Conservation (phyloP, 495 filamentous ascomycete species). For the Letharia lupina region DNA sequence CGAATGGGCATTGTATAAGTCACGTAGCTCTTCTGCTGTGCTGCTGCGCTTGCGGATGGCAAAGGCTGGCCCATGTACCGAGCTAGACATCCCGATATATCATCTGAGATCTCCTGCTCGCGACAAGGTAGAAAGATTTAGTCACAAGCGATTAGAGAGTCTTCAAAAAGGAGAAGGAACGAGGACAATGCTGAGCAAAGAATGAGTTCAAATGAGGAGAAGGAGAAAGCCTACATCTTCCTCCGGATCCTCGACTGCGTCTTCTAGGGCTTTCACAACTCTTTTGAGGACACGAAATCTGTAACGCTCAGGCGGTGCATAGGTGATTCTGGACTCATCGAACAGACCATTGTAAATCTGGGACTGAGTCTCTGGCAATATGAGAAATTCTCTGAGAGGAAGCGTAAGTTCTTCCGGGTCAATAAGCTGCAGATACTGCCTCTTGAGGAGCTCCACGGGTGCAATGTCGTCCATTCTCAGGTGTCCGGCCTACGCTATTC, state of each 20-base stretch:
- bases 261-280: constrained; percentile 56
- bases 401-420: constrained; percentile 48
- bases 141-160: constrained; percentile 1
- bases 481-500: not conserved
- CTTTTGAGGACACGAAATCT: constrained; percentile 63
- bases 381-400: constrained; percentile 45
- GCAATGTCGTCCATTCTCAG: constrained; percentile 2
- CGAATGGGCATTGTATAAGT: constrained; percentile 52
- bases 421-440: constrained; percentile 61
- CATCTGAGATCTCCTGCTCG: constrained; percentile 64
- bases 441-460: constrained; percentile 27
- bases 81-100: constrained; percentile 56
- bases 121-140: constrained; percentile 19
- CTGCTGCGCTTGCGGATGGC: constrained; percentile 50
- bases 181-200: constrained; percentile 13
- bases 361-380: constrained; percentile 48
- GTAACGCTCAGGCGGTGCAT: constrained; percentile 57
- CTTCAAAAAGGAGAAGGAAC: not conserved
- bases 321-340: constrained; percentile 39
- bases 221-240: constrained; percentile 59
- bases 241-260: constrained; percentile 63
- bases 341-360: constrained; percentile 58
- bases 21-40: constrained; percentile 69
- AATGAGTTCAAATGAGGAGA: constrained; percentile 6
- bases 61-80: constrained; percentile 49